phyloP scores from a whole-genome alignment of 176 grass and related monocot species.

The Oryza meyeriana region DNA sequence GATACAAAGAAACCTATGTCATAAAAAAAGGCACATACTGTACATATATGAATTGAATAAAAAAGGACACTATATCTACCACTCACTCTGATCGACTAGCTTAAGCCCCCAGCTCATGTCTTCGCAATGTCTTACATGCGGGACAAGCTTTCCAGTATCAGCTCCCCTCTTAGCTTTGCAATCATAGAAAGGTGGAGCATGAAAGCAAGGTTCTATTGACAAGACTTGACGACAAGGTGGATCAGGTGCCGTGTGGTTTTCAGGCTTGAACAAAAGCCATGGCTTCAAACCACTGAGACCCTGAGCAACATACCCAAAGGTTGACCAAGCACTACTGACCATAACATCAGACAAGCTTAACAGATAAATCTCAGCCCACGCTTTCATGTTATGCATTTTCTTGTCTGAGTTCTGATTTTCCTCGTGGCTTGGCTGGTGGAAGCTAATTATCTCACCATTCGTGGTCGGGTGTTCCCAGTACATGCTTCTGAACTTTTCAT shows the following conservation, averaged over 20 bases:
- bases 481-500: conserved; percentile 65
- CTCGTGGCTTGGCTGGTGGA: conserved; percentile 90
- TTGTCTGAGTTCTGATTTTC: conserved; percentile 72
- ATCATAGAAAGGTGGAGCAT: conserved; percentile 80
- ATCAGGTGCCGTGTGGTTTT: conserved; percentile 60
- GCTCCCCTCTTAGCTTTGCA: conserved; percentile 63
- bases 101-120: conserved; percentile 95
- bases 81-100: conserved; percentile 57
- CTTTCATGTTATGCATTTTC: conserved; percentile 84
- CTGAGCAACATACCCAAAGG: conserved; percentile 90
- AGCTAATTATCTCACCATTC: conserved; percentile 64
- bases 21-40: conserved; percentile 1
- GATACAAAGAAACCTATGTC: conserved; percentile 13
- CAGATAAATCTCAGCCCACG: conserved; percentile 92
- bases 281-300: conserved; percentile 76
- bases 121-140: conserved; percentile 86
- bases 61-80: conserved; percentile 31
- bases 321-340: conserved; percentile 89
- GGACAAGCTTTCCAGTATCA: conserved; percentile 78
- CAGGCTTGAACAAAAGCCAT: conserved; percentile 78
- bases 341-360: conserved; percentile 81
- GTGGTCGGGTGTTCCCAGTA: conserved; percentile 81
- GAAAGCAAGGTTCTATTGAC: conserved; percentile 95
- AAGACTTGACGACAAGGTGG: conserved; percentile 63
- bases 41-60: conserved; percentile 43